Base-by-base conservation (phyloP, 2,329 filamentous ascomycete species). In the Cladobotryum mycophilum region DNA sequence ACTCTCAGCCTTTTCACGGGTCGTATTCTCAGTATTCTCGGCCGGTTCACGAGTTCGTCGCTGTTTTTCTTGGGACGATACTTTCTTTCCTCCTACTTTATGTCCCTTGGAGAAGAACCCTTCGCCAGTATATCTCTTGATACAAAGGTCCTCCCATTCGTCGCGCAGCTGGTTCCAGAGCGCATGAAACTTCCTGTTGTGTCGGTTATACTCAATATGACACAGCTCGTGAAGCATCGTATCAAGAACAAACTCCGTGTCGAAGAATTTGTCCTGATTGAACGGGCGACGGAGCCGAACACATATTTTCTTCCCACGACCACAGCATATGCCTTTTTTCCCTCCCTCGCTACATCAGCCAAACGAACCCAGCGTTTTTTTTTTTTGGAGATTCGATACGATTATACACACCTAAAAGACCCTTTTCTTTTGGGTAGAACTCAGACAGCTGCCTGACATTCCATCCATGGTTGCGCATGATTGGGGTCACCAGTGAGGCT, bases 171-270 rank as follows among this genome's bases (percentile, higher is more conserved):
- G 86, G 59, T 96, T 85, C 89, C 91, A 96, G 5, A 96, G 73
- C 0, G 84, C 84, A 58, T 96, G 83, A 63, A 97, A 97, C 35
- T 86, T 79, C 43, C 75, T 78, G 63, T 96, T 83, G 65, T 97
- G 92, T 2, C 88, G 88, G 0, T 89, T 89, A 66, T 86, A 83
- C 11, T 89, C 80, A 57, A 87, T 96, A 63, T 97, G 92, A n/a
- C 82, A 85, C 3, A 97, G 80, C 74, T 97, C 92, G 65, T 97
- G 92, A 17, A 97, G 81, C 83, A 97, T 87, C 0, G 92, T 97
- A 67, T 96, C 90, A 41, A 89, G 76, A 7, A 96, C 78, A 56
- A 87, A 75, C 62, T 96, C 89, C 51, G 91, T 71, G 1, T 87
- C 84, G 17, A 96, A 68, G 61, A 97, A 97, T 59, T 89, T 84